Conservation (phyloP, 495 filamentous ascomycete species). For the Corynascus novoguineensis region DNA sequence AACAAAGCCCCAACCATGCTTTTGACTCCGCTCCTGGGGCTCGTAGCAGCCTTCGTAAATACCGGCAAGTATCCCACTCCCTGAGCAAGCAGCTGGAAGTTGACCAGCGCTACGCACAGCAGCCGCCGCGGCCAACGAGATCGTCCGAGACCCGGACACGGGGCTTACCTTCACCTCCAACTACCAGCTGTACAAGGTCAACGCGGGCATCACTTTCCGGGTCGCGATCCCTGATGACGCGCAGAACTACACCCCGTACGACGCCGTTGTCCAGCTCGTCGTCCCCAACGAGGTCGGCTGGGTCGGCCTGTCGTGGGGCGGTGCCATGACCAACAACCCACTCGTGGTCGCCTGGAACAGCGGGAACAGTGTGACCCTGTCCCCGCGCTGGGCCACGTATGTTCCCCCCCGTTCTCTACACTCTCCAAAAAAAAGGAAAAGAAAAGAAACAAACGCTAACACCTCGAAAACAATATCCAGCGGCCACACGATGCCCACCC, state of each 20-base stretch:
- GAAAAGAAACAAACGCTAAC: too few relatives aligned
- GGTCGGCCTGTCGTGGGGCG: slow-evolving; percentile 41
- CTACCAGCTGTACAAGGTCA: slow-evolving; percentile 35
- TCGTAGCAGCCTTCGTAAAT: slow-evolving; percentile 21
- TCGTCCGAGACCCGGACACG: slow-evolving; percentile 43
- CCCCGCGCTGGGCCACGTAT: slow-evolving; percentile 36
- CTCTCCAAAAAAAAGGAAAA: too few relatives aligned
- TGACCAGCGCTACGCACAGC: slow-evolving; percentile 11
- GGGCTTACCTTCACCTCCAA: slow-evolving; percentile 46
- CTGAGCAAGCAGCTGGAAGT: background rate
- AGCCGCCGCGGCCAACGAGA: slow-evolving; percentile 24
- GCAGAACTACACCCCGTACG: slow-evolving; percentile 26
- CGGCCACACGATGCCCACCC: slow-evolving; percentile 27
- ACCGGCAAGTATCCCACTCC: slow-evolving; percentile 8
- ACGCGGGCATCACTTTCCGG: slow-evolving; percentile 34
- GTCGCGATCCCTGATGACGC: slow-evolving; percentile 35
- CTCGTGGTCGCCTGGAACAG: slow-evolving; percentile 36
- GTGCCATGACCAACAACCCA: slow-evolving; percentile 38
- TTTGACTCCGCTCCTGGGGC: slow-evolving; percentile 21
- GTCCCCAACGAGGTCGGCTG: slow-evolving; percentile 39
- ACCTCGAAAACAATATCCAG: slow-evolving; percentile 19
- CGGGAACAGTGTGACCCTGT: slow-evolving; percentile 24
- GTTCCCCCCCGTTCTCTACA: slow-evolving; percentile 11
- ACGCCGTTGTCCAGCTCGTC: slow-evolving; percentile 41
- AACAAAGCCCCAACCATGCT: slow-evolving; percentile 16